Conservation (phyloP, 116 monocot species). For the Iris pallida region DNA sequence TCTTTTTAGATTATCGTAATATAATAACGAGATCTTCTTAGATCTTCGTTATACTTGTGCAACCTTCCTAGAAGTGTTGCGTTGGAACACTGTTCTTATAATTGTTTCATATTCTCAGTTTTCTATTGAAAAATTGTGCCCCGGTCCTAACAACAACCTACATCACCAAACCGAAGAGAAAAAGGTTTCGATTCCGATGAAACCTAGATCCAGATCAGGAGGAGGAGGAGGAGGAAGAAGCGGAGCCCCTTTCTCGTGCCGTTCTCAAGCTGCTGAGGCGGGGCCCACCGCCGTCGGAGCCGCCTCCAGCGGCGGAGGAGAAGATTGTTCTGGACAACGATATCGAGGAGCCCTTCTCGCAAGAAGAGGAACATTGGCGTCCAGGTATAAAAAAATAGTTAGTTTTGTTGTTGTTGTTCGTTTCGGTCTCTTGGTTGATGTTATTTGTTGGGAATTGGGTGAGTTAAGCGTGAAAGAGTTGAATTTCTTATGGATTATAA, state of each 20-base stretch:
- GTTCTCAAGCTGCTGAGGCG: slow-evolving; percentile 46
- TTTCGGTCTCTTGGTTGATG: neutral
- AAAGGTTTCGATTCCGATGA: neutral
- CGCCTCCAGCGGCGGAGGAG: neutral
- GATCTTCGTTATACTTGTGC: too few relatives aligned
- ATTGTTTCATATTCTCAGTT: too few relatives aligned
- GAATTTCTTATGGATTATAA: too few relatives aligned
- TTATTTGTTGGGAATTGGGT: neutral
- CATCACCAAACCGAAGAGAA: neutral
- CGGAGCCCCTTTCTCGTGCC: slow-evolving; percentile 16
- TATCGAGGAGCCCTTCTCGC: slow-evolving; percentile 86
- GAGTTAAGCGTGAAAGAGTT: neutral
- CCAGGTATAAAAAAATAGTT: slow-evolving; percentile 4
- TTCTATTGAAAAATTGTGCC: too few relatives aligned
- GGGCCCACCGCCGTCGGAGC: slow-evolving; percentile 19
- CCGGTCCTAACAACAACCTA: too few relatives aligned
- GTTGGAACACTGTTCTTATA: too few relatives aligned
- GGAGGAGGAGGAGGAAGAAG: neutral
- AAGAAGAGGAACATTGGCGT: slow-evolving; percentile 3
- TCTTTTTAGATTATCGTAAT: too few relatives aligned
- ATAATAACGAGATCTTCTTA: too few relatives aligned
- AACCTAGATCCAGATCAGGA: neutral
- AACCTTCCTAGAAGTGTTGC: too few relatives aligned
- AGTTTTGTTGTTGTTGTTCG: neutral
- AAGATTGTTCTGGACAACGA: slow-evolving; percentile 36